Percentiles rank a stretch among this genome's conserved stretches.
Evolutionary conservation across 2,329 filamentous ascomycete genomes (phyloP).

Genomic region (Colletotrichum eremochloae): DNA sequence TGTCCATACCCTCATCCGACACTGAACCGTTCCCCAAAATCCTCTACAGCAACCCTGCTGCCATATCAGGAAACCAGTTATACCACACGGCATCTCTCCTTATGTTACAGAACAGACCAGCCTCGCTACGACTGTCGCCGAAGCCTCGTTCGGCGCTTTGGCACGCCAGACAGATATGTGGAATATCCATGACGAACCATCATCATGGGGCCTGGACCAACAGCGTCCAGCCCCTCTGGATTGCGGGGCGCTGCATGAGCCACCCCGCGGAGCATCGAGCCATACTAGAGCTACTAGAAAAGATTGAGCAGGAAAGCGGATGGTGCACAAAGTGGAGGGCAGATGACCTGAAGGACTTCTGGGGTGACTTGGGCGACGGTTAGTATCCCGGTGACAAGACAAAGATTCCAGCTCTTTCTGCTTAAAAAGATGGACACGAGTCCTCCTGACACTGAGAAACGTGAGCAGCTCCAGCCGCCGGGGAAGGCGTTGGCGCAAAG

Average conservation of each 20-base stretch:
- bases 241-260: constrained; percentile 67
- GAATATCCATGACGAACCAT: constrained; percentile 68
- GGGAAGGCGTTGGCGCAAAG: constrained; percentile 36
- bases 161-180: constrained; percentile 69
- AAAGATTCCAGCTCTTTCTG: constrained; percentile 1
- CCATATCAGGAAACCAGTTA: constrained; percentile 69
- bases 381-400: constrained; percentile 35
- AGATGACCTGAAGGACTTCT: constrained; percentile 60
- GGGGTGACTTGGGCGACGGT: constrained; percentile 48
- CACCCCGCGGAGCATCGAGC: constrained; percentile 60
- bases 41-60: constrained; percentile 66
- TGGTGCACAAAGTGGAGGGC: constrained; percentile 68
- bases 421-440: constrained; percentile 23
- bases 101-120: constrained; percentile 61
- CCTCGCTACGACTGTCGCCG: constrained; percentile 38
- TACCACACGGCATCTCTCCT: constrained; percentile 69
- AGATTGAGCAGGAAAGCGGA: constrained; percentile 65
- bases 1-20: constrained; percentile 51
- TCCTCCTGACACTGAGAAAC: constrained; percentile 28
- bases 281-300: constrained; percentile 59
- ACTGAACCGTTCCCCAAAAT: constrained; percentile 64
- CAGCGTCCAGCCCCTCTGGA: constrained; percentile 69
- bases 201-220: constrained; percentile 70
- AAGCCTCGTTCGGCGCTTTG: constrained; percentile 59
- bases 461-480: constrained; percentile 33